Evolutionary conservation across 352 stramenopile genomes (phyloP).

Genomic region (Phytophthora constricta): DNA sequence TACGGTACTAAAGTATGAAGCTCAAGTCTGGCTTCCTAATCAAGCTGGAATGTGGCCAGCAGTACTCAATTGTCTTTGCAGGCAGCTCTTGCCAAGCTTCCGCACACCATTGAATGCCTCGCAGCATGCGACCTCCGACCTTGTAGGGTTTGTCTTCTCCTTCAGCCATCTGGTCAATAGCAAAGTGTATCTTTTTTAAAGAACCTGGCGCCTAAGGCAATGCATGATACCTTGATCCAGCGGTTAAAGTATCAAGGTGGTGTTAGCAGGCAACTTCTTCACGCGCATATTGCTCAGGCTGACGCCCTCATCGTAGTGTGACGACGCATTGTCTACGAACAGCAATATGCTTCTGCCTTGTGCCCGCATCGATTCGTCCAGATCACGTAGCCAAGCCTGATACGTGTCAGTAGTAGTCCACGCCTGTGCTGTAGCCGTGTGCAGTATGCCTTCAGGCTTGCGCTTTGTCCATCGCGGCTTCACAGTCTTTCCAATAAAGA

Average conservation of each 20-base stretch:
- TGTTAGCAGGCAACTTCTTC: conserved; percentile 7
- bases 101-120: too few species aligned
- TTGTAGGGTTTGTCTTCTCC: conserved; percentile 12
- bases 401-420: conserved; percentile 10
- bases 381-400: conserved; percentile 7
- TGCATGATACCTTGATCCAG: conserved; percentile 20
- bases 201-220: conserved; percentile 5
- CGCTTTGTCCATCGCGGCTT: neutral
- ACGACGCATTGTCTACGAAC: conserved; percentile 10
- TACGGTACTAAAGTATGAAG: too few species aligned
- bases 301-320: conserved; percentile 1
- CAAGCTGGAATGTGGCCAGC: too few species aligned
- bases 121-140: too few species aligned
- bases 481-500: conserved; percentile 5
- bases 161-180: conserved; percentile 8
- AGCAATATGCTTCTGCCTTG: neutral
- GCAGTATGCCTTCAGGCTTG: neutral
- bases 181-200: conserved; percentile 13
- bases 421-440: conserved; percentile 4
- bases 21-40: too few species aligned
- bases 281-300: conserved; percentile 3
- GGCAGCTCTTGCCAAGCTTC: too few species aligned
- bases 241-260: conserved; percentile 9
- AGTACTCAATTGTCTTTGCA: too few species aligned
- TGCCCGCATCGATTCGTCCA: conserved; percentile 3